These are phyloP conservation scores for Cercospora sp. DNA, from an alignment of 2,329 filamentous ascomycete species.

Conservation along the genomic window DNA sequence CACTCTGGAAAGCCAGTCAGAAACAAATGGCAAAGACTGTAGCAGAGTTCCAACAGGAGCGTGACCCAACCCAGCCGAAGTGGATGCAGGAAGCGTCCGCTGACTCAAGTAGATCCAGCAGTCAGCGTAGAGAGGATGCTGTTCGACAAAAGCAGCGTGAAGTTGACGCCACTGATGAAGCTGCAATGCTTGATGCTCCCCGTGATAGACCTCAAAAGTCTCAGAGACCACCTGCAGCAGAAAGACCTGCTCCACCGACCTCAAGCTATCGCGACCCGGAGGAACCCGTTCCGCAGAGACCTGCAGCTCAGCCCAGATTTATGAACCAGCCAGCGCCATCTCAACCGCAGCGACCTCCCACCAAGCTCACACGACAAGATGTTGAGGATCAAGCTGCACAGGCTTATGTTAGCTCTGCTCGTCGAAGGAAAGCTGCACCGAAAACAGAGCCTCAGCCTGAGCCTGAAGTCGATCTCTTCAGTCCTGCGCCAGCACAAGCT, in stretches of 20 bases:
- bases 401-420: constrained; percentile 82
- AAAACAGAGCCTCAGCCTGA: constrained; percentile 33
- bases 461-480: constrained; percentile 40
- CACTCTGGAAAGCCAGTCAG: constrained; percentile 89
- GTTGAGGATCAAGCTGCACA: constrained; percentile 79
- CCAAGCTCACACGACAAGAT: constrained; percentile 69
- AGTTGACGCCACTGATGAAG: constrained; percentile 54
- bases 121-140: constrained; percentile 32
- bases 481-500: constrained; percentile 26
- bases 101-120: constrained; percentile 31
- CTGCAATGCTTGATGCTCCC: constrained; percentile 70
- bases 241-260: constrained; percentile 24
- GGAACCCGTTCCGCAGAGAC: constrained; percentile 40
- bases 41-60: constrained; percentile 76
- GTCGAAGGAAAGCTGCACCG: constrained; percentile 69
- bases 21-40: constrained; percentile 93
- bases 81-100: constrained; percentile 80
- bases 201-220: constrained; percentile 56
- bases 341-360: constrained; percentile 41
- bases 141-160: constrained; percentile 30
- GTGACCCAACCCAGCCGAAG: constrained; percentile 78
- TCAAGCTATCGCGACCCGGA: constrained; percentile 32
- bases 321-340: constrained; percentile 44
- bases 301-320: constrained; percentile 43
- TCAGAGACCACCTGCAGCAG: constrained; percentile 32